Base-by-base conservation (phyloP, 495 filamentous ascomycete species). In the Paragyromitra xinjiangensis region DNA sequence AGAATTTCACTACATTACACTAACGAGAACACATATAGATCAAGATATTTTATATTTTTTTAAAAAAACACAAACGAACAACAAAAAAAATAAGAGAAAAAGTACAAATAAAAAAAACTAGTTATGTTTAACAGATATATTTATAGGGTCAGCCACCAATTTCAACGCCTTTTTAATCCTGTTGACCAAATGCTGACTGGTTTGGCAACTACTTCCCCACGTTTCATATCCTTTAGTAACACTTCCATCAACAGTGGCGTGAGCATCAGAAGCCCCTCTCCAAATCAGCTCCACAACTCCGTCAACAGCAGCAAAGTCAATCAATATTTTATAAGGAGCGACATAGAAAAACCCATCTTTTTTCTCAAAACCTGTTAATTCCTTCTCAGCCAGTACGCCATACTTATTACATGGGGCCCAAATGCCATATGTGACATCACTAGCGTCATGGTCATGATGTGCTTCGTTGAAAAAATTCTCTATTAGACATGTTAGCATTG, bases 321-420 rank as follows among this genome's bases (percentile, higher is more conserved):
- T 26, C 2, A 51, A 34, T 14, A 72, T 65, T 40, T 53, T 65
- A 51, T 72, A 72, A n/a, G 40, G 69, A 0, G 42, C 42, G 37
- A 72, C 50, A 53, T 51, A 64, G 34, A 72, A 72, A 40, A 72
- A 72, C 8, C 69, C 42, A 65, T 64, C 40, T 11, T 51, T 61
- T 26, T 51, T 64, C 6, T 7, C 1, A 9, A 65, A 51, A 22
- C 22, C 24, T 39, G 58, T 40, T 0, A 6, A 1, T n/a, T 50
- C 40, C 24, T 34, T 37, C 0, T 22, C 6, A 1, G 63, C n/a
- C 26, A 65, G 19, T 11, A 0, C 16, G 1, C 63, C 44, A 51
- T 9, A 39, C 44, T 9, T 50, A 34, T 37, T 12, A 19, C 63
- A 51, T 2, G 63, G 63, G 0, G 44, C 42, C 63, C 63, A 65